These are phyloP conservation scores for Fusarium musae DNA, from an alignment of 2,329 filamentous ascomycete genomes.

Conservation along the genomic window DNA sequence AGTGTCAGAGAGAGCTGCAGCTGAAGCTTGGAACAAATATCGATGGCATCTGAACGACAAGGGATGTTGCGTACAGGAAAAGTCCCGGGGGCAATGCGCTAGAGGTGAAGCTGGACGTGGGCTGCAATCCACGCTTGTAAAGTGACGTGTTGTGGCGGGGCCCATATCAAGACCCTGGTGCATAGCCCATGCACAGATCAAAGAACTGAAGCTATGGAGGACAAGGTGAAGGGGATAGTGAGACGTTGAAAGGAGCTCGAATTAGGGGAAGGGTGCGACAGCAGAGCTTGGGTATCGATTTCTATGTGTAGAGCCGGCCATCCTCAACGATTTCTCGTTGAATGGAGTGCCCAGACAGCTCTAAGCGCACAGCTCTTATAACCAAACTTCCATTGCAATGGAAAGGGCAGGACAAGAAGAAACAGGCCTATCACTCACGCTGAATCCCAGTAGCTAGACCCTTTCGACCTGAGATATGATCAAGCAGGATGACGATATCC, in stretches of 20 bases:
- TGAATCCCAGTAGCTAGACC: slow-evolving; percentile 26
- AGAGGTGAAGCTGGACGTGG: slow-evolving; percentile 40
- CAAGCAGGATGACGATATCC: slow-evolving; percentile 21
- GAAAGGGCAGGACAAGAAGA: slow-evolving; percentile 9
- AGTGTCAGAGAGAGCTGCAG: slow-evolving; percentile 33
- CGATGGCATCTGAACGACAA: slow-evolving; percentile 33
- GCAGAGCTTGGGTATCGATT: neutral
- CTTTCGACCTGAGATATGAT: slow-evolving; percentile 28
- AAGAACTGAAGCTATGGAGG: slow-evolving; percentile 11
- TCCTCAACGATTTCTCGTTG: neutral
- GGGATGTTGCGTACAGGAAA: slow-evolving; percentile 30
- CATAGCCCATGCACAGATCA: slow-evolving; percentile 25
- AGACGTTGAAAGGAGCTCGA: neutral
- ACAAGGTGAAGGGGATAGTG: slow-evolving; percentile 5
- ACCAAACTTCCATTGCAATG: slow-evolving; percentile 3
- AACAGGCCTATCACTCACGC: slow-evolving; percentile 31
- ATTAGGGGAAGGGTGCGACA: neutral
- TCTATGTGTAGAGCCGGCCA: neutral
- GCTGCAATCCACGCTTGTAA: slow-evolving; percentile 43
- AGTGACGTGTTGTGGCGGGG: slow-evolving; percentile 45
- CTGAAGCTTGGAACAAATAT: slow-evolving; percentile 9
- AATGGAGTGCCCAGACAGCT: neutral
- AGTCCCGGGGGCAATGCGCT: slow-evolving; percentile 30
- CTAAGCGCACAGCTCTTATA: neutral
- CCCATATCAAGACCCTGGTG: slow-evolving; percentile 37